Evolutionary conservation across 2,329 filamentous ascomycete species (phyloP), one percentile per base, ranked within the genome.

Genomic region (Macrophomina phaseolina): DNA sequence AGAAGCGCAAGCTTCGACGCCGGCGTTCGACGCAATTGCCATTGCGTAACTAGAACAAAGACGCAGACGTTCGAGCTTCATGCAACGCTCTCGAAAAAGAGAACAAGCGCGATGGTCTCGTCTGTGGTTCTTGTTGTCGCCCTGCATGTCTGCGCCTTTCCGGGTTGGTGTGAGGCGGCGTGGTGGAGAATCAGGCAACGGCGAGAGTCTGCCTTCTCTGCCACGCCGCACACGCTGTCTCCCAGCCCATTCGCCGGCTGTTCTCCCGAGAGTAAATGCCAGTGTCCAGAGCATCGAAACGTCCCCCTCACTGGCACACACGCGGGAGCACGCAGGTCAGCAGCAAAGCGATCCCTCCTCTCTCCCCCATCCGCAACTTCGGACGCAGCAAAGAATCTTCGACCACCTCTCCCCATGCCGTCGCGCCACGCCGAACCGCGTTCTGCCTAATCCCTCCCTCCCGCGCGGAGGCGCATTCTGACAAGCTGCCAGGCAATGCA

Each of bases 351-450:
- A 18, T 18, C 18, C 18, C 18, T 18, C 18, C 18, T 18, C 18
- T 18, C 18, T 18, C 18, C 18, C 18, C 36, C 53, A 12, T 14
- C 40, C 51, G 36, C 56, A 60, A 60, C 56, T 46, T 60, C 56
- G 28, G 42, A 60, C 56, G 56, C 56, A 45, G 56, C 56, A 46
- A 60, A 16, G 56, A 60, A 60, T 60, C 56, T 60, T 60, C 56
- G 42, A 45, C 38, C 38, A 36, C 40, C 7, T 42, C 56, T 16
- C 18, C 55, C 36, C 36, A 11, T 38, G 1, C 36, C 55, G 40
- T n/a, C 14, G 45, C 53, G 18, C 1, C 18, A 18, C 53, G 32
- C 30, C 8, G 52, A 36, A 23, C n/a, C 52, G 34, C 52, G 18
- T 18, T 18, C 18, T 45, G 40, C 40, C 6, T 45, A 14, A 14